Base-by-base conservation (phyloP, 2,329 filamentous ascomycete genomes). In the Cryoendolithus antarcticus region DNA sequence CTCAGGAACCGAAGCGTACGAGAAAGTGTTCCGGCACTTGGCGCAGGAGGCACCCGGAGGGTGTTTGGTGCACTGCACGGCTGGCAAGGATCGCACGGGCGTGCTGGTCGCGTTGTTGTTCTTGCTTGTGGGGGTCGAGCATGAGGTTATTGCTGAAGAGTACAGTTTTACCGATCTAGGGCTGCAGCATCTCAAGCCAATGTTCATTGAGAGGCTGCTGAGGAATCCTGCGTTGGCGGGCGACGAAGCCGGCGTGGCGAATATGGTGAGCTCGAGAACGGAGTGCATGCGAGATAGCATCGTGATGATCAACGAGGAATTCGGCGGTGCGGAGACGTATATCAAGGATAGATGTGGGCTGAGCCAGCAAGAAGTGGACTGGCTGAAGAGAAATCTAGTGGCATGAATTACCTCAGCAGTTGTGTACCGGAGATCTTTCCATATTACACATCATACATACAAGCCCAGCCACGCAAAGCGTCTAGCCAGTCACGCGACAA, bases 41-140 rank as follows among this genome's bases (percentile, higher is more conserved):
- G 72, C 51, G 46, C 41, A 59, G 15, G 15, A 19, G 15, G 40
- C 15, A 19, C 55, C 63, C 32, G 49, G 61, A 38, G 74, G 77
- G 6, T 59, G 80, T 7, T 63, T 85, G 5, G 63, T 86, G 6
- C 81, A 88, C 53, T 86, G 82, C 58, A 82, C 80, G 0, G 80
- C 79, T 0, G 82, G 82, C 9, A 88, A 88, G 59, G 82, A 88
- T 56, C 69, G 82, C 32, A 86, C 82, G 0, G 82, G 82, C 2
- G 69, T 86, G 4, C 61, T 85, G 32, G 72, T 75, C 35, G 82
- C 79, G 3, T 50, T 88, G 31, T 55, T 86, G 6, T 65, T 85
- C 30, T 62, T 71, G 19, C 65, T 85, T 21, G 75, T 75, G 6
- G 76, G 77, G 3, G 75, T 83, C 0, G 58, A 66, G 1, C 69